Base-by-base conservation (phyloP, 768 basidiomycete genomes). In the Lactarius tabidus region DNA sequence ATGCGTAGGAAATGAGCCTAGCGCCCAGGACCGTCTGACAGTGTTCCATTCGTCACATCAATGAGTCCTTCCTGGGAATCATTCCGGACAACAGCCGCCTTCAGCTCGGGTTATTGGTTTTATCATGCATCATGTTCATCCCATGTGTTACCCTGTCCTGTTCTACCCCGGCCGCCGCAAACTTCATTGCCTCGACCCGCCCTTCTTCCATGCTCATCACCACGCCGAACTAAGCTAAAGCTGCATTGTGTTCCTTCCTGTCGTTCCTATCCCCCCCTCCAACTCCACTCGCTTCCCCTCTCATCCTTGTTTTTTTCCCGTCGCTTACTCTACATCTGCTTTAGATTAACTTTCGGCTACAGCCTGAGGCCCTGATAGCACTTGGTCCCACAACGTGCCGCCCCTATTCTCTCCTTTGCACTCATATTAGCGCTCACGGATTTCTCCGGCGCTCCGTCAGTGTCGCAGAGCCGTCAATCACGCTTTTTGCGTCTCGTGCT, bases 391-490 rank as follows among this genome's bases (percentile, higher is more conserved):
- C 56, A 26, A 51, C 56, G 26, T 35, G 36, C 14, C 17, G 1
- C 7, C 56, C 38, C 23, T 36, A 36, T 26, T 36, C 14, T 36
- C 23, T 38, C n/a, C 15, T 43, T 14, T 17, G 14, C 23, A 18
- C 39, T 36, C 20, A 33, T 18, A 3, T 0, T 31, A 20, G n/a
- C 45, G 36, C 52, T 38, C 23, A 15, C 28, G 29, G 57, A 36
- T 29, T 29, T 58, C 23, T 57, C 58, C 31, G 23, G 64, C 64
- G 64, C 64, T 64, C 58, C 64, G 64, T 26, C n/a, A 5, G 45
- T 26, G 26, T 57, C 62, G 43, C 43, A n/a, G 23, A n/a, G n/a
- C 2, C 41, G 58, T 59, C 59, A 64, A 53, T 59, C 38, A 59
- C 26, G 10, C 57, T 64, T 59, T 57, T 35, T 28, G 20, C 38